Evolutionary conservation across 441 rosid genomes (phyloP).

Genomic region (Omphalea diandra): DNA sequence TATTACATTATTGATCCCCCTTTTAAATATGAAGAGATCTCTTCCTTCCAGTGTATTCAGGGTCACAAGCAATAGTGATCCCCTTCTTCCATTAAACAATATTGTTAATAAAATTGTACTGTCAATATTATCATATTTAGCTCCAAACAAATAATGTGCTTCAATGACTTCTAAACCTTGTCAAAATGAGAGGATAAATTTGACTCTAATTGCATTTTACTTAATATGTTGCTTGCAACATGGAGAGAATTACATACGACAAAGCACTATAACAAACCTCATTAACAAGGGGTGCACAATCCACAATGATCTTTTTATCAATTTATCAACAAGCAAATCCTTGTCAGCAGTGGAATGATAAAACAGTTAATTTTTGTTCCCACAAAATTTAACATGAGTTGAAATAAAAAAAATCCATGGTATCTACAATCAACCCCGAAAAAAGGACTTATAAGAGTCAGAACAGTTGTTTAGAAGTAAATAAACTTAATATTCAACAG

Average conservation of each 20-base stretch:
- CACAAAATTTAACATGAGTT: neutral
- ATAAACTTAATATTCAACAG: conserved; percentile 5
- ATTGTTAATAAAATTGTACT: no score
- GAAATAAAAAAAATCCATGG: neutral
- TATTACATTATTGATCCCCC: no score
- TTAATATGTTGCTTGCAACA: neutral
- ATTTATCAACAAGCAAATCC: conserved; percentile 85
- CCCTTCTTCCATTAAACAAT: no score
- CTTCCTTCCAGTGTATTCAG: no score
- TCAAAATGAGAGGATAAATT: conserved; percentile 13
- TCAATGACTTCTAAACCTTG: conserved; percentile 97
- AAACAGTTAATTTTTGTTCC: conserved; percentile 21
- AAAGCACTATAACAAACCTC: conserved; percentile 47
- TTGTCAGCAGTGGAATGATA: conserved; percentile 36
- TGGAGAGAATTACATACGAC: conserved; percentile 5
- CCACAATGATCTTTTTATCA: conserved; percentile 93
- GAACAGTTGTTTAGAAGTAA: neutral
- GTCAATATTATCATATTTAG: conserved; percentile 85
- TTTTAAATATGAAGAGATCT: no score
- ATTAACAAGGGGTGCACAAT: conserved; percentile 94
- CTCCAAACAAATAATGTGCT: conserved; percentile 93
- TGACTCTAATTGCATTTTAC: neutral
- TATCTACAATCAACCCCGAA: neutral
- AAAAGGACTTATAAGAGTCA: neutral
- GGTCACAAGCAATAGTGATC: no score